Conservation (phyloP, 2,329 filamentous ascomycete genomes). For the Calonectria naviculata region DNA sequence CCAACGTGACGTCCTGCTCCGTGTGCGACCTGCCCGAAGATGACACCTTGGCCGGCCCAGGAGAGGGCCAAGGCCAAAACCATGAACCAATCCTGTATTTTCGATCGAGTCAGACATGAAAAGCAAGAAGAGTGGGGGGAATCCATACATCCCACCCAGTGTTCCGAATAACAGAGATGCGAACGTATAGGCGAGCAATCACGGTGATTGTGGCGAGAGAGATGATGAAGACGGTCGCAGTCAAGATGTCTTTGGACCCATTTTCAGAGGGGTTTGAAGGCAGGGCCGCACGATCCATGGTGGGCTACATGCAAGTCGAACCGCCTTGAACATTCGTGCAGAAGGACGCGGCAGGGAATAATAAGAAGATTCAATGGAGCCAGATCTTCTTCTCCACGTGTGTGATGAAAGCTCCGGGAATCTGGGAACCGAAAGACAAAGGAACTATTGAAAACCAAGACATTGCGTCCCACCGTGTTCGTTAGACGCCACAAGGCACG, state of each 20-base stretch:
- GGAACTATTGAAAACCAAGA: constrained; percentile 2
- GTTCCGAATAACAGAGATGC: constrained; percentile 57
- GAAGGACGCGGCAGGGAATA: constrained; percentile 13
- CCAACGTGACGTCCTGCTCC: constrained; percentile 59
- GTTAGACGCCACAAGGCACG: constrained; percentile 9
- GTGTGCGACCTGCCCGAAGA: constrained; percentile 52
- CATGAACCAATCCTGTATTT: constrained; percentile 45
- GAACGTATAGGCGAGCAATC: constrained; percentile 57
- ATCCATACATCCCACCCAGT: constrained; percentile 57
- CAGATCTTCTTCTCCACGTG: not conserved
- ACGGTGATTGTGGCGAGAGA: constrained; percentile 51
- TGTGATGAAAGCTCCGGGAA: not conserved
- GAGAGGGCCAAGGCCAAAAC: constrained; percentile 42
- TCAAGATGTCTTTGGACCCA: constrained; percentile 51
- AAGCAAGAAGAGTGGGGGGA: not conserved
- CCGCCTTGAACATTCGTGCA: constrained; percentile 9
- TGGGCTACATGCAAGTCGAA: constrained; percentile 4
- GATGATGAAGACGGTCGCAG: constrained; percentile 52
- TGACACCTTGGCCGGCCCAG: constrained; percentile 50
- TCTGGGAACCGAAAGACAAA: not conserved
- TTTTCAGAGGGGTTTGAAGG: constrained; percentile 48
- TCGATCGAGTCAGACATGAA: not conserved
- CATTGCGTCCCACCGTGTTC: constrained; percentile 2
- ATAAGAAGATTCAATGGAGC: constrained; percentile 25
- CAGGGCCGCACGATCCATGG: constrained; percentile 32